Percentiles rank a stretch among this genome's conserved stretches.
phyloP scores from a whole-genome alignment of 192 early-diverging fungal genomes.

The Phycomyces nitens region DNA sequence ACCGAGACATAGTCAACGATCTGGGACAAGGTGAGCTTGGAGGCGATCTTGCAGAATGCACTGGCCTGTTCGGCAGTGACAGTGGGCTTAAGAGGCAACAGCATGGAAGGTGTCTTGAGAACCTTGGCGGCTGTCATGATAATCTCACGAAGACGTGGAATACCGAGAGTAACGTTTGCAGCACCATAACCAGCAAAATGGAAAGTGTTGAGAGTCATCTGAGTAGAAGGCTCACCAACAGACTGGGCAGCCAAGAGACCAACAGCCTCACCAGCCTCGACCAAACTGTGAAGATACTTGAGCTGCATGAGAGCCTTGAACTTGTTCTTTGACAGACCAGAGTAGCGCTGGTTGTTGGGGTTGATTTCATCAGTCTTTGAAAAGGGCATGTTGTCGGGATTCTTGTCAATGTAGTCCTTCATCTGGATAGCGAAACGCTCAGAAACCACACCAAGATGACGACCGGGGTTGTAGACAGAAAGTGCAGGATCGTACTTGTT shows the following conservation, averaged over 20 bases:
- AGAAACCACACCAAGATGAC: conserved; percentile 83
- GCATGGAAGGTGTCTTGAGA: conserved; percentile 93
- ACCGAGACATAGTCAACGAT: conserved; percentile 86
- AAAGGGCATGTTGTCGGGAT: conserved; percentile 65
- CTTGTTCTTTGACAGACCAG: conserved; percentile 54
- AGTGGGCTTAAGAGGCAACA: conserved; percentile 67
- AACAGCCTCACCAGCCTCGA: conserved; percentile 97
- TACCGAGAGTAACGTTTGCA: conserved; percentile 99
- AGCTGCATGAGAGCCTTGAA: conserved; percentile 93
- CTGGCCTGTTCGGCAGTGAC: conserved; percentile 63
- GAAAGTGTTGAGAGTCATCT: conserved; percentile 99
- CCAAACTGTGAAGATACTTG: conserved; percentile 91
- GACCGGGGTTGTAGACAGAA: conserved; percentile 75
- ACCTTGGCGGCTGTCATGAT: conserved; percentile 94
- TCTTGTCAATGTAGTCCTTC: conserved; percentile 61
- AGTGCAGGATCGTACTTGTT: conserved; percentile 75
- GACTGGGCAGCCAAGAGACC: conserved; percentile 95
- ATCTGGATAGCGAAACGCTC: conserved; percentile 79
- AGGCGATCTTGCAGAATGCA: conserved; percentile 68
- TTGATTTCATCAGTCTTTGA: conserved; percentile 46
- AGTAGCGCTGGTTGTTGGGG: conserved; percentile 56
- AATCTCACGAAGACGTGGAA: conserved; percentile 98
- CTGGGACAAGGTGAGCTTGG: conserved; percentile 74
- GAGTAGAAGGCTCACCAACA: conserved; percentile 98
- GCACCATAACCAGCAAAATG: conserved; percentile 97